Evolutionary conservation across 352 stramenopile genomes (phyloP).

Genomic region (Phytophthora ramorum): DNA sequence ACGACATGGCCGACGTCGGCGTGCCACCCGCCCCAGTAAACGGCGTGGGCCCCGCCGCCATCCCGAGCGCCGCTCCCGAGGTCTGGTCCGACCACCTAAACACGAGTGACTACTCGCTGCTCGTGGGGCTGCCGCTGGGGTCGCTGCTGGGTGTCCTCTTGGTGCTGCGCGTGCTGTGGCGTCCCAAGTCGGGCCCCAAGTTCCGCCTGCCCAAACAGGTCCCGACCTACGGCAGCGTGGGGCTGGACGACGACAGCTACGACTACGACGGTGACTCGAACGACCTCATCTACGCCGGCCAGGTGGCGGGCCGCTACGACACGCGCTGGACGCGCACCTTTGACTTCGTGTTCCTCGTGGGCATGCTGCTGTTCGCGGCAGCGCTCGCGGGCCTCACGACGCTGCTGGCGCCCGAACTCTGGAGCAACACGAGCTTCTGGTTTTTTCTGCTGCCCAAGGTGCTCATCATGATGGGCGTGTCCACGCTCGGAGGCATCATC

Average conservation of each 20-base stretch:
- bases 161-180: conserved; percentile 79
- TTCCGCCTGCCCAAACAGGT: conserved; percentile 83
- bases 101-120: conserved; percentile 65
- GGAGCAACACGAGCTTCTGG: conserved; percentile 79
- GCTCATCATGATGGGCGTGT: conserved; percentile 83
- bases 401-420: conserved; percentile 65
- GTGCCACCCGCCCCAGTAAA: conserved; percentile 6
- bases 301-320: conserved; percentile 83
- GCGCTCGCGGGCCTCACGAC: conserved; percentile 63
- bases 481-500: conserved; percentile 75
- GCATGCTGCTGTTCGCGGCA: conserved; percentile 60
- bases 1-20: conserved; percentile 17
- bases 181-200: conserved; percentile 71
- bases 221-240: conserved; percentile 80
- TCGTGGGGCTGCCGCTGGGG: conserved; percentile 69
- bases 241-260: conserved; percentile 68
- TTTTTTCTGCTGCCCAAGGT: conserved; percentile 83
- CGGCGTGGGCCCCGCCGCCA: conserved; percentile 4
- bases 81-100: conserved; percentile 74
- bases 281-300: conserved; percentile 84
- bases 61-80: conserved; percentile 1
- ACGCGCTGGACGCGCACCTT: conserved; percentile 87
- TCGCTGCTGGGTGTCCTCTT: conserved; percentile 64
- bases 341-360: conserved; percentile 81
- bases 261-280: conserved; percentile 84